These are phyloP conservation scores for Herpetomonas tarakana DNA, from an alignment of 208 protist species.

Conservation along the genomic window DNA sequence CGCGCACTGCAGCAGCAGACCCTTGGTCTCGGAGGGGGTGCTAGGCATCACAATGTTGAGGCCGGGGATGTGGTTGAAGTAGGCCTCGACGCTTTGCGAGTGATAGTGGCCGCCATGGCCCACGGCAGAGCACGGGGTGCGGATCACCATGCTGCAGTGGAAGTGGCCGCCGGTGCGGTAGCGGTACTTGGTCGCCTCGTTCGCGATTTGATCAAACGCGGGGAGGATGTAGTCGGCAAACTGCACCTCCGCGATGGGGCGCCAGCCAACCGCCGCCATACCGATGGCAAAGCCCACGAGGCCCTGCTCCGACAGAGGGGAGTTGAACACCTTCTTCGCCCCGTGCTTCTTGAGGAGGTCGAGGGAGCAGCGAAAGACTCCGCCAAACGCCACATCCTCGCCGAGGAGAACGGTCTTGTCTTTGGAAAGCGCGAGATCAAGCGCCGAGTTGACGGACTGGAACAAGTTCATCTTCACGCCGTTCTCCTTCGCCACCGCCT, in stretches of 20 bases:
- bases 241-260: slow-evolving; percentile 97
- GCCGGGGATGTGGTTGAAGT: slow-evolving; percentile 96
- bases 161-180: slow-evolving; percentile 95
- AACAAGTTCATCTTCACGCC: slow-evolving; percentile 92
- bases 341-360: slow-evolving; percentile 86
- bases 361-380: slow-evolving; percentile 95
- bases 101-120: slow-evolving; percentile 97
- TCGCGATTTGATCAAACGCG: slow-evolving; percentile 98
- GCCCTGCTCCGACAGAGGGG: slow-evolving; percentile 96
- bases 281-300: slow-evolving; percentile 98
- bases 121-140: slow-evolving; percentile 95
- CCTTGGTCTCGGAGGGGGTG: slow-evolving; percentile 78
- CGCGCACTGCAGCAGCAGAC: slow-evolving; percentile 93
- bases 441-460: slow-evolving; percentile 93
- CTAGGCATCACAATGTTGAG: slow-evolving; percentile 83
- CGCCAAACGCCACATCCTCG: slow-evolving; percentile 98
- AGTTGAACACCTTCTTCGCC: slow-evolving; percentile 95
- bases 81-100: slow-evolving; percentile 95
- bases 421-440: slow-evolving; percentile 89
- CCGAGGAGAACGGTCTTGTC: slow-evolving; percentile 92
- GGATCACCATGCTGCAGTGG: slow-evolving; percentile 94
- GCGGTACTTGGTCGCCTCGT: slow-evolving; percentile 98
- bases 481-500: slow-evolving; percentile 23
- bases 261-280: slow-evolving; percentile 80
- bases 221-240: slow-evolving; percentile 99